Base-by-base conservation (phyloP, 352 stramenopile genomes). In the Phytophthora fragariae region DNA sequence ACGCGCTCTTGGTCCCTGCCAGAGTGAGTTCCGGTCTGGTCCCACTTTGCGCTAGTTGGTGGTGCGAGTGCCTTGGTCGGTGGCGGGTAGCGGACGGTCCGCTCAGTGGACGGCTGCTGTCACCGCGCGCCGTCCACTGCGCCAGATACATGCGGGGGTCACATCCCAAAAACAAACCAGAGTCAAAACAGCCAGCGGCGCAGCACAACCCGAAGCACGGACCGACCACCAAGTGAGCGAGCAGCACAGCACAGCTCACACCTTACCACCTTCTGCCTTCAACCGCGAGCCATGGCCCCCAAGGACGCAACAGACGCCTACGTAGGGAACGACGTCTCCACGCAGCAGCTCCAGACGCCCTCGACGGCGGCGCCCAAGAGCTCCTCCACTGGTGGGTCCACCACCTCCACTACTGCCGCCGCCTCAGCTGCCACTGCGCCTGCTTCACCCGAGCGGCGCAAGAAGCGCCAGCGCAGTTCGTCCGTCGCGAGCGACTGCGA, bases 281-380 rank as follows among this genome's bases (percentile, higher is more conserved):
- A 33, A 56, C 33, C 9, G 2, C 14, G 65, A 57, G 70, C 46
- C 71, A 88, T 88, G 80, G 68, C 80, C 37, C 77, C 77, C n/a
- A 88, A 85, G 77, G 70, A 88, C 29, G 76, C 74, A 71, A 49
- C 27, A 37, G 66, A 75, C 53, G 46, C 46, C 11, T 65, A 73
- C 46, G 39, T 62, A 24, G 54, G 31, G 47, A 29, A 55, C 39
- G 41, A 58, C 8, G 54, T 62, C 58, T 12, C 41, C 35, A 59
- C 14, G 2, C 63, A 76, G 41, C 63, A 73, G 47, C 41, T 61
- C 37, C 44, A 55, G 61, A 72, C 35, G 35, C 35, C 35, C 35
- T 27, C 24, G 24, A 27, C 24, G 24, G 24, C 24, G 24, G 24
- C 24, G 24, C 24, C 24, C 24, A 41, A 41, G 35, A 12, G 35